Percentiles rank a stretch among this genome's conserved stretches.
phyloP scores from a whole-genome alignment of 2,329 filamentous ascomycete genomes.

The Fonsecaea multimorphosa region DNA sequence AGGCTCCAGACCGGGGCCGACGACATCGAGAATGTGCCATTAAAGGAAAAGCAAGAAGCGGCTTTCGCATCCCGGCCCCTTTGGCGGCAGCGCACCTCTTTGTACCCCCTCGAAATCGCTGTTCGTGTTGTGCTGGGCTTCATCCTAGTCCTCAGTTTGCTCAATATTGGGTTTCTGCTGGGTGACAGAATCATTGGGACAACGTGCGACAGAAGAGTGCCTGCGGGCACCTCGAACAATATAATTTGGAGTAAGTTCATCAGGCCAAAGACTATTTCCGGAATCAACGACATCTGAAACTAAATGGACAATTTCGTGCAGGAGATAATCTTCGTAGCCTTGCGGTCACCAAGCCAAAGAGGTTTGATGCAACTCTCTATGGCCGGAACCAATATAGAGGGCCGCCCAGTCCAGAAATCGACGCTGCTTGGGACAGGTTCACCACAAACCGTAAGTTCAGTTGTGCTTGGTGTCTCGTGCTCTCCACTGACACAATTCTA shows the following conservation, averaged over 20 bases:
- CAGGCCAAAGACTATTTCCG: too few relatives aligned
- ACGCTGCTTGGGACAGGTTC: slow-evolving; percentile 5
- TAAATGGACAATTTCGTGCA: neutral
- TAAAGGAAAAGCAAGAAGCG: neutral
- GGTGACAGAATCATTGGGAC: slow-evolving; percentile 6
- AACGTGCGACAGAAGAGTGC: neutral
- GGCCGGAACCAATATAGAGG: slow-evolving; percentile 3
- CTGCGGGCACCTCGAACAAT: neutral
- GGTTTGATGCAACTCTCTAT: slow-evolving; percentile 7
- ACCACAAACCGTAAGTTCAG: slow-evolving; percentile 9
- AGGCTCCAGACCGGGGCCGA: neutral
- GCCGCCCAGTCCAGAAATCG: slow-evolving; percentile 7
- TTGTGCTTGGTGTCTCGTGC: neutral
- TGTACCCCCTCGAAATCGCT: neutral
- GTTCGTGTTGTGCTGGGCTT: slow-evolving; percentile 7
- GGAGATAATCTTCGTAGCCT: slow-evolving; percentile 2
- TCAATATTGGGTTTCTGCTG: slow-evolving; percentile 12
- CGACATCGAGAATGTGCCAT: neutral
- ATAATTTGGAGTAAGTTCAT: slow-evolving; percentile 7
- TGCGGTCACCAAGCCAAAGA: neutral
- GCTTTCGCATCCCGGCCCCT: too few relatives aligned
- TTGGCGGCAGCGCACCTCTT: neutral
- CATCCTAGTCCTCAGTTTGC: slow-evolving; percentile 2
- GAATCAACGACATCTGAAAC: too few relatives aligned
- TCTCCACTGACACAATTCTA: neutral